These are phyloP conservation scores for Pyrenochaeta sp. DNA, from an alignment of 2,329 filamentous ascomycete genomes.

Conservation along the genomic window DNA sequence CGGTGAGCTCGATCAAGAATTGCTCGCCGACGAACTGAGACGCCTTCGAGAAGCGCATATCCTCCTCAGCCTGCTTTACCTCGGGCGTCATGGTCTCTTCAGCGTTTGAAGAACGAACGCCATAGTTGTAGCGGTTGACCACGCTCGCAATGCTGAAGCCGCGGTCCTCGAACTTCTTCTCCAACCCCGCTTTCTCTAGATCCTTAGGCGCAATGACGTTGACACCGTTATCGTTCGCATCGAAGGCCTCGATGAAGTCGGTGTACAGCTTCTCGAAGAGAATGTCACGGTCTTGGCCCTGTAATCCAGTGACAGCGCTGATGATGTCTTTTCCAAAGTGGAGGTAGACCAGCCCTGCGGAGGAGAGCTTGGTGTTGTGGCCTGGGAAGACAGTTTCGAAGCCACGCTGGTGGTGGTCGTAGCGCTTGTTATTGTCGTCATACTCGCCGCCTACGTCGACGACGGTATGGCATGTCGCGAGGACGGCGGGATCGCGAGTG, in stretches of 20 bases:
- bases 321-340: slow-evolving; percentile 92
- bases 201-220: slow-evolving; percentile 77
- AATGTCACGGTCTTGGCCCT: slow-evolving; percentile 73
- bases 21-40: slow-evolving; percentile 87
- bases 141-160: slow-evolving; percentile 86
- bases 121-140: slow-evolving; percentile 86
- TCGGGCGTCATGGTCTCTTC: slow-evolving; percentile 46
- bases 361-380: slow-evolving; percentile 87
- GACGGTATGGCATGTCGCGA: slow-evolving; percentile 88
- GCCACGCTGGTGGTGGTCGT: slow-evolving; percentile 96
- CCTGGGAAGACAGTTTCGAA: slow-evolving; percentile 87
- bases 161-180: slow-evolving; percentile 84
- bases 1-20: slow-evolving; percentile 82
- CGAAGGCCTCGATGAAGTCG: slow-evolving; percentile 92
- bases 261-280: slow-evolving; percentile 91
- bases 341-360: slow-evolving; percentile 92
- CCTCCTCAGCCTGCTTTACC: slow-evolving; percentile 73
- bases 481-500: slow-evolving; percentile 81
- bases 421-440: slow-evolving; percentile 77
- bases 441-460: slow-evolving; percentile 98
- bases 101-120: slow-evolving; percentile 55
- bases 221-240: slow-evolving; percentile 97
- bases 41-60: slow-evolving; percentile 79
- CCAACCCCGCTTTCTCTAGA: slow-evolving; percentile 73
- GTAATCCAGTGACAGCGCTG: slow-evolving; percentile 68